Evolutionary conservation across 2,329 filamentous ascomycete genomes (phyloP).

Genomic region (Pseudofabraea citricarpa): DNA sequence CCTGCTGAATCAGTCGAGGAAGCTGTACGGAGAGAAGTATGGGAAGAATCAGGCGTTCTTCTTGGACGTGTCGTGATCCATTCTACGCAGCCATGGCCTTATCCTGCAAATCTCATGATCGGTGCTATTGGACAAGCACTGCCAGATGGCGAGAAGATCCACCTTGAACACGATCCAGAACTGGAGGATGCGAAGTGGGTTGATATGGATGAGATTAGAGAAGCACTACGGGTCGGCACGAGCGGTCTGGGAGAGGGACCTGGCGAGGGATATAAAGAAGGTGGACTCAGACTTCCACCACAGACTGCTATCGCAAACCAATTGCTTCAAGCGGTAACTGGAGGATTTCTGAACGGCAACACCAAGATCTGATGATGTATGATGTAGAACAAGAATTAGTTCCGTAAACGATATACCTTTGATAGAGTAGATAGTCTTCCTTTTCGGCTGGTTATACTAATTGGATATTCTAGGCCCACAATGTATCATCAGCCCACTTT

Average conservation of each 20-base stretch:
- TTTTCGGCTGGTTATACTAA: too few relatives aligned
- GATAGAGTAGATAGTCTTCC: too few relatives aligned
- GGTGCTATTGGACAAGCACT: slow-evolving; percentile 82
- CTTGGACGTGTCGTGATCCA: slow-evolving; percentile 77
- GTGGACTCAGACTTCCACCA: slow-evolving; percentile 74
- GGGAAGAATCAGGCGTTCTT: slow-evolving; percentile 77
- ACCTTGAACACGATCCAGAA: slow-evolving; percentile 84
- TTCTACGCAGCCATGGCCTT: slow-evolving; percentile 83
- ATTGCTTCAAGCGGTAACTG: slow-evolving; percentile 72
- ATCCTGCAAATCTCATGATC: slow-evolving; percentile 81
- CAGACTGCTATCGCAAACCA: slow-evolving; percentile 89
- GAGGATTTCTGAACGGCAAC: slow-evolving; percentile 56
- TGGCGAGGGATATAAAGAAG: slow-evolving; percentile 67
- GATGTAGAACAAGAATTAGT: not conserved
- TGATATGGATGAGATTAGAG: slow-evolving; percentile 70
- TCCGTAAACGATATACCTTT: too few relatives aligned
- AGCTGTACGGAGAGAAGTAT: slow-evolving; percentile 76
- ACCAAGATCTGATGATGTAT: slow-evolving; percentile 21
- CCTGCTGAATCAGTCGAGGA: slow-evolving; percentile 83
- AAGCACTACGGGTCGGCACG: slow-evolving; percentile 64
- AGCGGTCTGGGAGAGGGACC: slow-evolving; percentile 62
- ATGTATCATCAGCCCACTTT: too few relatives aligned
- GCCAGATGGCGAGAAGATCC: slow-evolving; percentile 74
- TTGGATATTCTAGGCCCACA: too few relatives aligned
- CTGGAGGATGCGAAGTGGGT: slow-evolving; percentile 90